These are phyloP conservation scores for Zasmidium cellare DNA, from an alignment of 2,329 filamentous ascomycete species.

Conservation along the genomic window DNA sequence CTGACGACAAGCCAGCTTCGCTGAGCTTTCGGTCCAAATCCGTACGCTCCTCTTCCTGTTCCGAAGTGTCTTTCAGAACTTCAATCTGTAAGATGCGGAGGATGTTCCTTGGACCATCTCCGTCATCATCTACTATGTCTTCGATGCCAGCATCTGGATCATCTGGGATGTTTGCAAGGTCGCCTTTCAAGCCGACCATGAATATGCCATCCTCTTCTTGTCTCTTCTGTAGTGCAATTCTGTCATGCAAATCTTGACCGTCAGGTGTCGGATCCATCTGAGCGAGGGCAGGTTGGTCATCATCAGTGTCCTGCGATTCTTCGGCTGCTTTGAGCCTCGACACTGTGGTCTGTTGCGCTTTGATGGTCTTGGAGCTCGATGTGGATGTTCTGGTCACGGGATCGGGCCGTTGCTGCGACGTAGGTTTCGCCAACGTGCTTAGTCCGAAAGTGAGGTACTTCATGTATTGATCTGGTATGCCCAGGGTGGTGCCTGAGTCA, in stretches of 20 bases:
- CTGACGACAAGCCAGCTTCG: slow-evolving; percentile 17
- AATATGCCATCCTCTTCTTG: slow-evolving; percentile 57
- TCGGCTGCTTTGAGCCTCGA: slow-evolving; percentile 3
- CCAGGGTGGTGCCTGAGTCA: slow-evolving; percentile 37
- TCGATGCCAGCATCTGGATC: slow-evolving; percentile 35
- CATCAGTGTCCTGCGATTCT: slow-evolving; percentile 15
- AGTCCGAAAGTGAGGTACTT: slow-evolving; percentile 53
- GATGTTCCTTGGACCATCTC: slow-evolving; percentile 53
- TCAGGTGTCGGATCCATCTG: slow-evolving; percentile 39
- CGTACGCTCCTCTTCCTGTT: slow-evolving; percentile 8
- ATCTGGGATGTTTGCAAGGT: slow-evolving; percentile 57
- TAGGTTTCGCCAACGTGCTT: slow-evolving; percentile 31
- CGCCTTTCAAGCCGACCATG: slow-evolving; percentile 67
- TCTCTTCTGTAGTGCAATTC: slow-evolving; percentile 55
- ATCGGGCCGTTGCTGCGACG: slow-evolving; percentile 23
- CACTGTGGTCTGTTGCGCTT: slow-evolving; percentile 6
- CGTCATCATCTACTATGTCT: slow-evolving; percentile 32
- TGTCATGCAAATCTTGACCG: slow-evolving; percentile 56
- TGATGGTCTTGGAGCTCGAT: slow-evolving; percentile 27
- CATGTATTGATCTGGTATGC: slow-evolving; percentile 50
- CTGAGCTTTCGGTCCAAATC: slow-evolving; percentile 20
- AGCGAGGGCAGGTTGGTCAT: slow-evolving; percentile 20
- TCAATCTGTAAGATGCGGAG: slow-evolving; percentile 69
- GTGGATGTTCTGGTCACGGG: slow-evolving; percentile 23
- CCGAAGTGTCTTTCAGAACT: background rate